Conservation (phyloP, 306 rosid species). For the Calophaca sinica region DNA sequence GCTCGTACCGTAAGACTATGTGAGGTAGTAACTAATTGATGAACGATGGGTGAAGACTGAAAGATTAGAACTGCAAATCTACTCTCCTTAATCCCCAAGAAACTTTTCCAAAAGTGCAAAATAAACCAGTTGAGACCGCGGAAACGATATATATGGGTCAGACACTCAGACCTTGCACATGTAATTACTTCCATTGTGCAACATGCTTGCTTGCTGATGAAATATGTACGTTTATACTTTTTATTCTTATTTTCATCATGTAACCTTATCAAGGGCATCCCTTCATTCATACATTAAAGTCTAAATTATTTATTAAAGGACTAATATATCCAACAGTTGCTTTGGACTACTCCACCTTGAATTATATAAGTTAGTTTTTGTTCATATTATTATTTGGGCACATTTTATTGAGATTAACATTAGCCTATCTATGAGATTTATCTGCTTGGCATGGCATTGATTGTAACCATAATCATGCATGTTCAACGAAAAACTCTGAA, state of each 20-base stretch:
- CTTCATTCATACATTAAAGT: too few relatives aligned
- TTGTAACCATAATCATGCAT: not conserved
- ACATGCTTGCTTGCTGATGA: constrained; percentile 4
- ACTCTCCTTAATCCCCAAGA: too few relatives aligned
- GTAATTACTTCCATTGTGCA: constrained; percentile 23
- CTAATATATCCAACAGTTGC: too few relatives aligned
- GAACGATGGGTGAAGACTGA: not conserved
- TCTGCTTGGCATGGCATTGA: constrained; percentile 6
- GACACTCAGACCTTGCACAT: constrained; percentile 12
- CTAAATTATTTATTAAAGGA: too few relatives aligned
- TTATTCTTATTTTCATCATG: too few relatives aligned
- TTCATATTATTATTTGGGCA: too few relatives aligned
- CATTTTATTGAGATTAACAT: not conserved
- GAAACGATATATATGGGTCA: constrained; percentile 18
- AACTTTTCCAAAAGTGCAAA: constrained; percentile 17
- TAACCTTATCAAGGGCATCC: too few relatives aligned
- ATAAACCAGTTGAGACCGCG: not conserved
- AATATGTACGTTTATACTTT: not conserved
- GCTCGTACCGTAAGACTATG: not conserved
- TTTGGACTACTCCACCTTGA: too few relatives aligned
- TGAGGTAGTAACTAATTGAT: too few relatives aligned
- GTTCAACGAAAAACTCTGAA: constrained; percentile 3
- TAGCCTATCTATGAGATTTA: not conserved
- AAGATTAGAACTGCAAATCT: constrained; percentile 29
- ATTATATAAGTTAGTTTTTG: too few relatives aligned